Conservation (phyloP, 345 rosid genomes). For the Citrus medica region DNA sequence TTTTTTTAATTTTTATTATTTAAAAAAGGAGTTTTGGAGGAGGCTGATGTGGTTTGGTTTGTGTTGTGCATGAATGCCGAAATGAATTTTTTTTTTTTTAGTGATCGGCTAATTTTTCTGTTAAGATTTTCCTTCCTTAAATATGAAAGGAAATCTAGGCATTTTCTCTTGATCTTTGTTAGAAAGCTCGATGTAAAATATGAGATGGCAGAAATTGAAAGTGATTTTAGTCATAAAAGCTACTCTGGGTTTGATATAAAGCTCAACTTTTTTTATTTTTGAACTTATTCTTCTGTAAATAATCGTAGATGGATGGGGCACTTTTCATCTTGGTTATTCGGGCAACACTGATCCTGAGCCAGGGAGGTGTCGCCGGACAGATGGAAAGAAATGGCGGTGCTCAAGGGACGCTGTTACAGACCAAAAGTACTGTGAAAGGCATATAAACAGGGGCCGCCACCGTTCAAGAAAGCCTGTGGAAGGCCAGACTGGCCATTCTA, state of each 20-base stretch:
- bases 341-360: conserved; percentile 65
- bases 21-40: background rate
- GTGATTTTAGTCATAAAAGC: conserved; percentile 17
- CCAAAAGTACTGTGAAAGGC: conserved; percentile 81
- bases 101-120: background rate
- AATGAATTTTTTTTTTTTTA: background rate
- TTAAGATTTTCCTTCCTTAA: background rate
- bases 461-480: conserved; percentile 92
- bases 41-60: background rate
- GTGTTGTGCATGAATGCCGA: background rate
- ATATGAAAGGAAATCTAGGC: conserved; percentile 12
- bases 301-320: conserved; percentile 58
- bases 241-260: background rate
- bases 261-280: background rate
- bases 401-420: conserved; percentile 70
- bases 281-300: background rate
- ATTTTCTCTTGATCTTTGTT: conserved; percentile 8
- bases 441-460: conserved; percentile 78
- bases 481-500: conserved; percentile 50
- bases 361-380: conserved; percentile 74
- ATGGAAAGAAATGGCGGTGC: conserved; percentile 91
- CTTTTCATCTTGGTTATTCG: conserved; percentile 54
- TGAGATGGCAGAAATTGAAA: conserved; percentile 3
- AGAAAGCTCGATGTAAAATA: conserved; percentile 11
- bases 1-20: background rate